These are phyloP conservation scores for Dendrocalamus sinicus DNA, from an alignment of 176 grass and related monocot species.

Conservation along the genomic window DNA sequence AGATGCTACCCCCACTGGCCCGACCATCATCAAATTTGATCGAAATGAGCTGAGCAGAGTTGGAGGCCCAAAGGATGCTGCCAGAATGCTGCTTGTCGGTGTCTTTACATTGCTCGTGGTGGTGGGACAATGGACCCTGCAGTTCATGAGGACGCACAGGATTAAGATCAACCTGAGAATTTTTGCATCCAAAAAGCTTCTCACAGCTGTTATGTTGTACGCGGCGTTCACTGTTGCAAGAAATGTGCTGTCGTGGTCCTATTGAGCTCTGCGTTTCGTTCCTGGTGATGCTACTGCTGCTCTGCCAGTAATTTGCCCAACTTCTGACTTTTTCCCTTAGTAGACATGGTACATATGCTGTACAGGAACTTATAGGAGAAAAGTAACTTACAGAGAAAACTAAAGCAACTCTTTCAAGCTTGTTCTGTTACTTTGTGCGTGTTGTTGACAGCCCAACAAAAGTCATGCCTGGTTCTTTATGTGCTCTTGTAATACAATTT, in stretches of 20 bases:
- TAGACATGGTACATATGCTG: constrained; percentile 26
- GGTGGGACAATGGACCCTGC: constrained; percentile 51
- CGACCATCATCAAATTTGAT: constrained; percentile 53
- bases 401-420: constrained; percentile 4
- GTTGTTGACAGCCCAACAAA: background rate
- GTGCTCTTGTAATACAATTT: constrained; percentile 8
- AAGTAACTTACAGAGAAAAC: constrained; percentile 22
- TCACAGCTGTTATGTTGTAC: constrained; percentile 41
- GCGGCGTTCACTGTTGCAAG: constrained; percentile 31
- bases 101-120: constrained; percentile 52
- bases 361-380: constrained; percentile 29
- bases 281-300: background rate
- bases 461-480: background rate
- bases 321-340: constrained; percentile 22
- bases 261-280: constrained; percentile 25
- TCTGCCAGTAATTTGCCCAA: constrained; percentile 37
- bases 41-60: constrained; percentile 49
- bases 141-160: constrained; percentile 61
- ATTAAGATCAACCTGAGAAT: constrained; percentile 78
- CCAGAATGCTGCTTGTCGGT: constrained; percentile 45
- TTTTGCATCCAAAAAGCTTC: constrained; percentile 71
- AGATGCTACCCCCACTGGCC: constrained; percentile 32
- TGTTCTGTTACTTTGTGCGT: constrained; percentile 19
- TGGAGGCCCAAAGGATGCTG: constrained; percentile 65
- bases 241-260: constrained; percentile 22